These are phyloP conservation scores for Spathaspora arborariae DNA, from an alignment of 805 yeast genomes.

Conservation along the genomic window DNA sequence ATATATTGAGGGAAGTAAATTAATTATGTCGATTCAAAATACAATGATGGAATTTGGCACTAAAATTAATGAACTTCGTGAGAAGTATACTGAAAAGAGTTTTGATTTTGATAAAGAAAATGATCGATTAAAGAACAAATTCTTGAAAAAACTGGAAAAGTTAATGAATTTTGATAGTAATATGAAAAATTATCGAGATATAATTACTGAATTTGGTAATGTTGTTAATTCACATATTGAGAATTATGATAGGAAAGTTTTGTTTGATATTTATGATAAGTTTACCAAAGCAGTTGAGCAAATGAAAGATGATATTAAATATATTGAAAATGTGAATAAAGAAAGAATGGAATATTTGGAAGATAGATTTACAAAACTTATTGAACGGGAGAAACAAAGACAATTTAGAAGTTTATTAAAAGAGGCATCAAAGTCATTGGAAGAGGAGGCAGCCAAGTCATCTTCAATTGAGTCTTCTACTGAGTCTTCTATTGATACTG, in stretches of 20 bases:
- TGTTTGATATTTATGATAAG: constrained; percentile 23
- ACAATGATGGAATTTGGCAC: constrained; percentile 42
- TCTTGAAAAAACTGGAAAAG: constrained; percentile 18
- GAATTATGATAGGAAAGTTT: constrained; percentile 18
- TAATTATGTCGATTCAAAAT: constrained; percentile 42
- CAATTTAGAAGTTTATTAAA: constrained; percentile 31
- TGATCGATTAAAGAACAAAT: constrained; percentile 34
- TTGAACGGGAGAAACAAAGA: constrained; percentile 28
- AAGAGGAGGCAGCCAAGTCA: constrained; percentile 7
- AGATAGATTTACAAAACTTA: constrained; percentile 23
- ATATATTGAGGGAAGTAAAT: constrained; percentile 38
- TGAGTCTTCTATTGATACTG: neutral
- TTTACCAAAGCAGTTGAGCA: constrained; percentile 22
- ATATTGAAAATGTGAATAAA: constrained; percentile 27
- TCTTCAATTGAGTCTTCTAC: neutral
- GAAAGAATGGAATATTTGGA: constrained; percentile 25
- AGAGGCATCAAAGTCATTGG: constrained; percentile 9
- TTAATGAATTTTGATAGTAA: constrained; percentile 23
- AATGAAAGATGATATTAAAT: constrained; percentile 27
- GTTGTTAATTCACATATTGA: constrained; percentile 17
- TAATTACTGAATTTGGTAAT: constrained; percentile 24
- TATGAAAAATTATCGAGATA: constrained; percentile 22
- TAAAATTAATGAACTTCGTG: constrained; percentile 40
- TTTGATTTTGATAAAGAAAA: constrained; percentile 53
- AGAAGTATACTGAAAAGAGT: constrained; percentile 40